phyloP scores from a whole-genome alignment of 1,284 basidiomycete species.

The Puccinia polysora region DNA sequence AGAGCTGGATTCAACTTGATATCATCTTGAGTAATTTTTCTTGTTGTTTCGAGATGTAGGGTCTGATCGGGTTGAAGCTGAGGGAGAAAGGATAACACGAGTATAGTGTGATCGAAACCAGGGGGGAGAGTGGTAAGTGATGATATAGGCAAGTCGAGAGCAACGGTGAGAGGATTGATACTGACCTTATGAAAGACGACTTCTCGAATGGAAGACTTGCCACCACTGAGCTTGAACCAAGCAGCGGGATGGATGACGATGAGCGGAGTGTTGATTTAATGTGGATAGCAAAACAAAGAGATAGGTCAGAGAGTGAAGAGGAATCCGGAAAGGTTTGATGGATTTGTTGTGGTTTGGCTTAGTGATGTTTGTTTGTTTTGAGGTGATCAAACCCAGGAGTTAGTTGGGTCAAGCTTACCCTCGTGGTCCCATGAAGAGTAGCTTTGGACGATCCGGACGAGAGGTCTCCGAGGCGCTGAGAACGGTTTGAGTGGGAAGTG shows the following conservation, averaged over 20 bases:
- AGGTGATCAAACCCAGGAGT: background rate
- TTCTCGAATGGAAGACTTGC: conserved; percentile 86
- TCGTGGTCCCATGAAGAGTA: conserved; percentile 71
- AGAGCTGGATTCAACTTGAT: too few species aligned
- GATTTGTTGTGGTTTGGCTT: background rate
- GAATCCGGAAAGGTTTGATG: too few species aligned
- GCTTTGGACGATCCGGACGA: conserved; percentile 56
- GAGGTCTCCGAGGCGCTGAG: conserved; percentile 1
- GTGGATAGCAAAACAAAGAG: background rate
- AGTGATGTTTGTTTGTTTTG: background rate
- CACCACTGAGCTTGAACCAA: too few species aligned
- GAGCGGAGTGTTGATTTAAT: background rate
- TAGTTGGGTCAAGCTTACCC: conserved; percentile 58
- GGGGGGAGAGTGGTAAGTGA: background rate
- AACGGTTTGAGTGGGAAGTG: conserved; percentile 11
- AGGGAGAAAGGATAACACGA: background rate
- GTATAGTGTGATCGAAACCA: too few species aligned
- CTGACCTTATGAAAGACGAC: conserved; percentile 72
- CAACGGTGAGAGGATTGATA: background rate
- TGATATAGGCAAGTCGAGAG: background rate
- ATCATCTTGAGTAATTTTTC: conserved; percentile 66
- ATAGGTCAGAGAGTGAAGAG: too few species aligned
- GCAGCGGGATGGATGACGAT: conserved; percentile 37
- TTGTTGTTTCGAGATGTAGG: conserved; percentile 83
- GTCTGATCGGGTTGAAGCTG: conserved; percentile 72